These are phyloP conservation scores for Limnanthes douglasii DNA, from an alignment of 345 rosid species.

Conservation along the genomic window DNA sequence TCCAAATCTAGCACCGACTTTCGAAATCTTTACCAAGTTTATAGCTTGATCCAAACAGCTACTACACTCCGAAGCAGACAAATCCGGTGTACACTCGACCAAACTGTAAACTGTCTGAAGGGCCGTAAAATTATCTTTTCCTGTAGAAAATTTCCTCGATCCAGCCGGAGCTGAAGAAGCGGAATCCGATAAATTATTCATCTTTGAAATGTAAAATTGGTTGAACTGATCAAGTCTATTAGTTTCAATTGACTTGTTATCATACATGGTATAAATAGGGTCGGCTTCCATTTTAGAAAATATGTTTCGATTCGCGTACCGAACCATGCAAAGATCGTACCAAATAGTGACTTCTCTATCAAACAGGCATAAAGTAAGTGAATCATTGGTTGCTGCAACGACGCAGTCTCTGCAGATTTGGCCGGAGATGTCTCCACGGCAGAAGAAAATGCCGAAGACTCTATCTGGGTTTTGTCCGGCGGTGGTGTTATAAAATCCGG, in stretches of 20 bases:
- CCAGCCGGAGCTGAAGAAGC: neutral
- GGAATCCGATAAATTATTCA: neutral
- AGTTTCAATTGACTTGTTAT: neutral
- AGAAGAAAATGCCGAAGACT: conserved; percentile 17
- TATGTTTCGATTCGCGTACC: conserved; percentile 9
- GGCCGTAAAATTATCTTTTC: neutral
- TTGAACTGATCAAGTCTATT: neutral
- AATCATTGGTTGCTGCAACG: conserved; percentile 2
- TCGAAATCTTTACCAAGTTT: neutral
- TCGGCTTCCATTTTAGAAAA: neutral
- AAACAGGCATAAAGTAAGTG: conserved; percentile 1
- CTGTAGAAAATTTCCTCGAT: conserved; percentile 3
- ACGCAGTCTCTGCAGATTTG: conserved; percentile 12
- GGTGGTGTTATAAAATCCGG: conserved; percentile 11
- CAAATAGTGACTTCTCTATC: conserved; percentile 10
- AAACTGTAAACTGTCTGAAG: conserved; percentile 3
- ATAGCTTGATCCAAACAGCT: conserved; percentile 2
- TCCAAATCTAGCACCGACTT: conserved; percentile 8
- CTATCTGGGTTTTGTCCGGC: conserved; percentile 4
- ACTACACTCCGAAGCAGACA: conserved; percentile 7
- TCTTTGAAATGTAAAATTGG: neutral
- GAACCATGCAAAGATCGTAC: conserved; percentile 19
- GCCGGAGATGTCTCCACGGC: conserved; percentile 15
- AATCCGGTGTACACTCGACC: conserved; percentile 23
- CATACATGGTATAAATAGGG: neutral